Evolutionary conservation across 805 yeast species (phyloP).

Genomic region (Pichia gijzeniarum): DNA sequence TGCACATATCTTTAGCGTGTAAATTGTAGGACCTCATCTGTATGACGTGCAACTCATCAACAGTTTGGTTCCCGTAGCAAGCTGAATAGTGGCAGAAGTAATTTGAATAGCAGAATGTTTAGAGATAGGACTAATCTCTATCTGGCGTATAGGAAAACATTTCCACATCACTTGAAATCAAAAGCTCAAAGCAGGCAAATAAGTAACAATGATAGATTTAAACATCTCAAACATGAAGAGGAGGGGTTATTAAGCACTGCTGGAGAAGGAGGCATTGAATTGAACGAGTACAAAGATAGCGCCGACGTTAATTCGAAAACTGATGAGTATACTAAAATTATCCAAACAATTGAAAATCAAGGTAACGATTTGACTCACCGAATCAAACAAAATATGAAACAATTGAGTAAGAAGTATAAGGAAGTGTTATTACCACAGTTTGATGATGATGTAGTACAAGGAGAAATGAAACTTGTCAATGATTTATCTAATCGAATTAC

Average conservation of each 20-base stretch:
- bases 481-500: slow-evolving; percentile 69
- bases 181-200: slow-evolving; percentile 19
- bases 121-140: slow-evolving; percentile 92
- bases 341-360: slow-evolving; percentile 12
- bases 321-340: slow-evolving; percentile 8
- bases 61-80: too few relatives aligned
- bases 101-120: slow-evolving; percentile 41
- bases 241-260: slow-evolving; percentile 43
- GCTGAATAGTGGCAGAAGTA: too few relatives aligned
- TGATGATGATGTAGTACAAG: slow-evolving; percentile 73
- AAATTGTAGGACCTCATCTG: too few relatives aligned
- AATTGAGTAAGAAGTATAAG: slow-evolving; percentile 65
- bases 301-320: neutral
- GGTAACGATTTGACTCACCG: slow-evolving; percentile 21
- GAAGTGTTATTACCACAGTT: slow-evolving; percentile 84
- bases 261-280: slow-evolving; percentile 11
- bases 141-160: slow-evolving; percentile 83
- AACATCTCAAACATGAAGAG: slow-evolving; percentile 45
- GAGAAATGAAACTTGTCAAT: slow-evolving; percentile 51
- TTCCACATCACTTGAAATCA: slow-evolving; percentile 50
- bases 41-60: too few relatives aligned
- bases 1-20: too few relatives aligned
- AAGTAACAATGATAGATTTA: slow-evolving; percentile 26
- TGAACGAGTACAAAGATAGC: neutral
- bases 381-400: slow-evolving; percentile 49